Conservation (phyloP, 2,329 filamentous ascomycete species). For the Pseudogymnoascus sp. region DNA sequence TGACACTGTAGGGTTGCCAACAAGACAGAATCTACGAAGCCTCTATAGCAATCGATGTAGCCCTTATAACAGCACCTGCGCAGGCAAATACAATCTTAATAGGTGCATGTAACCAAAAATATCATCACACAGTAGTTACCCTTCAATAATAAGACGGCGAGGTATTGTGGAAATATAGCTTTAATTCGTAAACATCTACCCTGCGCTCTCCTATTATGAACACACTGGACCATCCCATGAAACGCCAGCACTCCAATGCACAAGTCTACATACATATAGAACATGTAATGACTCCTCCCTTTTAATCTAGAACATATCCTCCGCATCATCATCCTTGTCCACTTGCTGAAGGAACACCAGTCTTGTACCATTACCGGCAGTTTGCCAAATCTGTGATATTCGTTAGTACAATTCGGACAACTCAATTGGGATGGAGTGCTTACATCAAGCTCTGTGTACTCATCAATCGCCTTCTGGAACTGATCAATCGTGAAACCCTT, state of each 20-base stretch:
- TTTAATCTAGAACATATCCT: slow-evolving; percentile 4
- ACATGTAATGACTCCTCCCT: neutral
- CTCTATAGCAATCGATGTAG: neutral
- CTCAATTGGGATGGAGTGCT: slow-evolving; percentile 35
- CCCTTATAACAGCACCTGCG: neutral
- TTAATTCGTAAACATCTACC: slow-evolving; percentile 3
- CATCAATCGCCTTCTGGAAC: slow-evolving; percentile 76
- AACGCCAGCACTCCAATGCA: slow-evolving; percentile 6
- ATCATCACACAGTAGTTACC: neutral
- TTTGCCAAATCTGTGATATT: slow-evolving; percentile 64
- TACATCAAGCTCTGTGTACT: slow-evolving; percentile 84
- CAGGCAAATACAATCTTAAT: neutral
- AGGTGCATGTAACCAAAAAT: neutral
- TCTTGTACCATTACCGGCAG: slow-evolving; percentile 60
- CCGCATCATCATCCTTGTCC: slow-evolving; percentile 1
- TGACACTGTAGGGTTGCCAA: no score
- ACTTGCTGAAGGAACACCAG: slow-evolving; percentile 56
- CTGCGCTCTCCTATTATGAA: neutral
- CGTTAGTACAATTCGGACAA: slow-evolving; percentile 33
- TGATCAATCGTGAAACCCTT: slow-evolving; percentile 97
- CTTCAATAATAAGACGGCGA: neutral
- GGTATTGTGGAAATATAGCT: neutral
- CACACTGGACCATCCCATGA: slow-evolving; percentile 2
- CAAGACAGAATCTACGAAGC: no score
- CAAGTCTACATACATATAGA: slow-evolving; percentile 4